Percentiles rank a stretch among this genome's conserved stretches.
These are phyloP conservation scores for Sequoiadendron giganteum DNA, from an alignment of 75 land plant species.

Conservation along the genomic window DNA sequence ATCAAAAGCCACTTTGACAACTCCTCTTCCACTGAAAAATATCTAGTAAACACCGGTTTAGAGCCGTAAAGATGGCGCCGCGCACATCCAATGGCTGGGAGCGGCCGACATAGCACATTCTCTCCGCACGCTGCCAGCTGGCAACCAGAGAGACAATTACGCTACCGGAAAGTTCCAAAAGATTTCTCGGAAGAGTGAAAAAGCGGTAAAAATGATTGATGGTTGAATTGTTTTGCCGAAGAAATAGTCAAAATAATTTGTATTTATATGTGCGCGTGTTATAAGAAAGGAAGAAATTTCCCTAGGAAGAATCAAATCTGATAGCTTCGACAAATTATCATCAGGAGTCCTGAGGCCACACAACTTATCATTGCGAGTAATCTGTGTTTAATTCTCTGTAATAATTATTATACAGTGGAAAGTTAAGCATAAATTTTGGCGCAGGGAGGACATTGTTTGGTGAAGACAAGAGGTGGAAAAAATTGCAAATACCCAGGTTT, in stretches of 20 bases:
- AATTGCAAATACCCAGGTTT: not conserved
- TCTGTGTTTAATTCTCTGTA: not conserved
- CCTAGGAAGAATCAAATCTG: too few species aligned
- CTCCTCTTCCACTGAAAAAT: too few species aligned
- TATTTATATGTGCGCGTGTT: too few species aligned
- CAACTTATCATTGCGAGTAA: not conserved
- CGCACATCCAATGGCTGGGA: not conserved
- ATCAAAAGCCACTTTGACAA: too few species aligned
- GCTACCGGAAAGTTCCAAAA: too few species aligned
- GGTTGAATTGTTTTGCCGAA: not conserved
- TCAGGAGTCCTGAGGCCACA: not conserved
- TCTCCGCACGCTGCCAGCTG: not conserved
- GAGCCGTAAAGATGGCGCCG: not conserved
- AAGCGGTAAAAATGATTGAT: too few species aligned
- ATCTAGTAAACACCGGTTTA: not conserved
- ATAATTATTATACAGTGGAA: not conserved
- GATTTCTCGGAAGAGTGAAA: not conserved
- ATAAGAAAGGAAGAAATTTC: too few species aligned
- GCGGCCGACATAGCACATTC: not conserved
- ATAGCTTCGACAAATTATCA: not conserved
- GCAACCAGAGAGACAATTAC: not conserved
- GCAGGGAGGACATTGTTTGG: not conserved
- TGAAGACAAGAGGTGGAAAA: not conserved
- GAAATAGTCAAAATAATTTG: too few species aligned
- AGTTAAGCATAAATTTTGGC: not conserved